A percentile compares a stretch with the other conserved stretches of the same genome.
phyloP scores from a whole-genome alignment of 306 rosid genomes.

The Luffa acutangula region DNA sequence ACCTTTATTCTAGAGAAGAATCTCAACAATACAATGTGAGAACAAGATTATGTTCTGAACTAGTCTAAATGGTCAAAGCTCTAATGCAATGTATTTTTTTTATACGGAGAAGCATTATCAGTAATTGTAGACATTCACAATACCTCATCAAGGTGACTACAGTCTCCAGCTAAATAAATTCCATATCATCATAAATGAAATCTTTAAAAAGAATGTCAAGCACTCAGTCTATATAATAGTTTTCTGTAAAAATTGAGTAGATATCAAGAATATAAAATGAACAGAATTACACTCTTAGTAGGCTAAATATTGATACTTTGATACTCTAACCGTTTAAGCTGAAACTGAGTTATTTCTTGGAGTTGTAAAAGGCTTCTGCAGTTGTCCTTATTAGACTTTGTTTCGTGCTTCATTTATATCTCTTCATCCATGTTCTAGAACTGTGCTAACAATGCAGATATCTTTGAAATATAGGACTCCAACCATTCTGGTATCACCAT shows the following conservation, averaged over 20 bases:
- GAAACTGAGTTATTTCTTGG: not conserved
- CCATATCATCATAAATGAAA: not conserved
- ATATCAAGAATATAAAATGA: not conserved
- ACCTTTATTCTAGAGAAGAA: not conserved
- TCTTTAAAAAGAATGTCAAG: not conserved
- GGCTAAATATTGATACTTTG: not conserved
- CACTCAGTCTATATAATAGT: not conserved
- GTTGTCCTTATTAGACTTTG: not conserved
- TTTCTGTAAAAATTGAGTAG: not conserved
- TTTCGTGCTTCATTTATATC: not conserved
- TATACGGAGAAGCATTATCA: not conserved
- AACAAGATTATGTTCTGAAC: not conserved
- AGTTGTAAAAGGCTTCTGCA: not conserved
- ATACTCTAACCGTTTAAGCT: not conserved
- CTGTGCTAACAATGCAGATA: not conserved
- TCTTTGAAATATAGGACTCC: conserved; percentile 6
- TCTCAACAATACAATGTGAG: not conserved
- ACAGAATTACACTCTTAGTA: not conserved
- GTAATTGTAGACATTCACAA: not conserved
- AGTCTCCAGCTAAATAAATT: not conserved
- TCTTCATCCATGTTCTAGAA: not conserved
- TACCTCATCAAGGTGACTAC: not conserved
- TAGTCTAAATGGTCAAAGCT: not conserved
- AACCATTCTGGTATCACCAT: not conserved
- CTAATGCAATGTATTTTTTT: not conserved